Evolutionary conservation across 108 stramenopile species (phyloP).

Genomic region (Cyclotella atomus): DNA sequence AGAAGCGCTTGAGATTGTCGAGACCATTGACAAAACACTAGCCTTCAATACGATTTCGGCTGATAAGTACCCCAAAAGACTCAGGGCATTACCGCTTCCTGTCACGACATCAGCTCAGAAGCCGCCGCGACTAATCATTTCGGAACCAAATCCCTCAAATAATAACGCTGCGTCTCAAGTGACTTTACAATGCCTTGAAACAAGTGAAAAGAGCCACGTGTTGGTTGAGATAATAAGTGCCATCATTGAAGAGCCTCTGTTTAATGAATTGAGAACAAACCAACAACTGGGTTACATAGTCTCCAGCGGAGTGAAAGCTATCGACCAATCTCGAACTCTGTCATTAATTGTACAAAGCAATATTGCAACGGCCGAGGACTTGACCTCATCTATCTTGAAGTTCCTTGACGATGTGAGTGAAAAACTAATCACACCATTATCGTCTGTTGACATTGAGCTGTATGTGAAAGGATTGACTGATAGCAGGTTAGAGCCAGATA

Average conservation of each 20-base stretch:
- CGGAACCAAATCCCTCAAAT: slow-evolving; percentile 82
- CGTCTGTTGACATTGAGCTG: slow-evolving; percentile 60
- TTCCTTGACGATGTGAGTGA: slow-evolving; percentile 60
- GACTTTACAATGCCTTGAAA: slow-evolving; percentile 67
- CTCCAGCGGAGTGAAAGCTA: slow-evolving; percentile 70
- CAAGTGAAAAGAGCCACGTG: slow-evolving; percentile 72
- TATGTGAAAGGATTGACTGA: slow-evolving; percentile 78
- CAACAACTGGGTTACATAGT: slow-evolving; percentile 96
- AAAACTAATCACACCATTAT: slow-evolving; percentile 58
- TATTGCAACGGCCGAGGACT: slow-evolving; percentile 36
- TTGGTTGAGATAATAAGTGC: slow-evolving; percentile 71
- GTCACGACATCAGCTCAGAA: slow-evolving; percentile 14
- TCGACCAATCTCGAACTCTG: slow-evolving; percentile 69
- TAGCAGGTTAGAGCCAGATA: slow-evolving; percentile 85
- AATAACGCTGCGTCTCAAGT: slow-evolving; percentile 75
- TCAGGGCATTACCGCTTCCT: slow-evolving; percentile 70
- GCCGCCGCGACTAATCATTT: slow-evolving; percentile 56
- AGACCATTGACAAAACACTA: slow-evolving; percentile 65
- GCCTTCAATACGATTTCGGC: slow-evolving; percentile 69
- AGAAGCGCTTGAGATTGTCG: slow-evolving; percentile 73
- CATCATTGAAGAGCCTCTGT: slow-evolving; percentile 87
- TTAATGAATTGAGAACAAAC: slow-evolving; percentile 88
- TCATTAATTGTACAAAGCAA: slow-evolving; percentile 74
- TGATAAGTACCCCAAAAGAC: slow-evolving; percentile 63
- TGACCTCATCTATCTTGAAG: slow-evolving; percentile 45